phyloP scores from a whole-genome alignment of 306 rosid species.

The Quercus cerris region DNA sequence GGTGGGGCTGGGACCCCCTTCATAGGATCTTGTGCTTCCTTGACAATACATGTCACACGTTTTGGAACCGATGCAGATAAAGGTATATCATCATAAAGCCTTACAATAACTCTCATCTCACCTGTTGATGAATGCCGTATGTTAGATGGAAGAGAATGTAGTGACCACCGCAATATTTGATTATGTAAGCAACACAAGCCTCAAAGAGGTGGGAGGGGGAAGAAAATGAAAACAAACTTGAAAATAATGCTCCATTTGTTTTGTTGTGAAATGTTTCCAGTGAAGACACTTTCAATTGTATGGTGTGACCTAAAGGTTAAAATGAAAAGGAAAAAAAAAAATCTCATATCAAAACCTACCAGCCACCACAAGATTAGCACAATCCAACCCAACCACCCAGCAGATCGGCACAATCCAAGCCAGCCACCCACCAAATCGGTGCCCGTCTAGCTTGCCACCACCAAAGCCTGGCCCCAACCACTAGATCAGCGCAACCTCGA shows the following conservation, averaged over 20 bases:
- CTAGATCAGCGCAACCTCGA: no score
- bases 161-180: slow-evolving; percentile 11
- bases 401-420: no score
- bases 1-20: slow-evolving; percentile 70
- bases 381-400: no score
- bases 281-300: no score
- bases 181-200: not conserved
- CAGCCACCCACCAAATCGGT: no score
- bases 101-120: slow-evolving; percentile 81
- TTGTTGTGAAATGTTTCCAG: no score
- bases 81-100: slow-evolving; percentile 72
- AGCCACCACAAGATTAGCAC: no score
- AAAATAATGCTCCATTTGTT: not conserved
- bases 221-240: not conserved
- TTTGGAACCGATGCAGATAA: slow-evolving; percentile 87
- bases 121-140: slow-evolving; percentile 41
- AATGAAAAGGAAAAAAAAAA: no score
- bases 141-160: slow-evolving; percentile 18
- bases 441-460: no score
- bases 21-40: slow-evolving; percentile 56
- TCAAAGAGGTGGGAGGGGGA: not conserved
- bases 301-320: no score
- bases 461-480: no score
- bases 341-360: no score
- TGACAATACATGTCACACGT: slow-evolving; percentile 74